Evolutionary conservation across 257 asterid species (phyloP), one percentile per base, ranked within the genome.

Genomic region (Leptodermis oblonga): DNA sequence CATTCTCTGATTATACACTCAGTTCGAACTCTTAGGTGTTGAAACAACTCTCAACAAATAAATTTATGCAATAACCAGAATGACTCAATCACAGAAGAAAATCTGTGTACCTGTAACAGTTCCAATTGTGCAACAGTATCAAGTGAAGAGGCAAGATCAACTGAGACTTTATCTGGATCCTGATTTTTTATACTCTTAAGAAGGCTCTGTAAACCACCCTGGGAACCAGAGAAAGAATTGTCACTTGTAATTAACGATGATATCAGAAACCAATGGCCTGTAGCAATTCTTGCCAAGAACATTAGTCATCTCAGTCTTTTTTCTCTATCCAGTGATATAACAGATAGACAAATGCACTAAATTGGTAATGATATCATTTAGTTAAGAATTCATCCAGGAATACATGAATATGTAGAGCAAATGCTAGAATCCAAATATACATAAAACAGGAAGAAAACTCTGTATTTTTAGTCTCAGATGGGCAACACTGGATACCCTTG

Each of bases 121-220:
- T 93, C 99, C 88, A 93, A 56, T 81, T 90, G 85, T 39, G 96
- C 95, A 73, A 93, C 82, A 59, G 82, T 87, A 75, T 93, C 95
- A 62, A 93, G 82, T 51, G 99, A 70, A 74, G 94, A 86, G 30
- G 96, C 90, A 78, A 93, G 95, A 67, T 86, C 86, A 49, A 87
- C 82, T 60, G 99, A 90, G 65, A 88, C 90, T 78, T 84, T 87
- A 80, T 93, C 97, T 22, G 91, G 79, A 75, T 93, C 92, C 78
- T 90, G 86, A 71, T 93, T 88, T 74, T 87, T 86, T 78, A 93
- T 87, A 74, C 83, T 70, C 70, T 83, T 73, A 46, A 93, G 86
- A 76, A 93, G 95, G 74, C 70, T 76, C 77, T 93, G 89, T 74
- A 93, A 72, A 79, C 99, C 99, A 84, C 82, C 92, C 99, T 93